Conservation (phyloP, 2,329 filamentous ascomycete species). For the Fusarium dlaminii region DNA sequence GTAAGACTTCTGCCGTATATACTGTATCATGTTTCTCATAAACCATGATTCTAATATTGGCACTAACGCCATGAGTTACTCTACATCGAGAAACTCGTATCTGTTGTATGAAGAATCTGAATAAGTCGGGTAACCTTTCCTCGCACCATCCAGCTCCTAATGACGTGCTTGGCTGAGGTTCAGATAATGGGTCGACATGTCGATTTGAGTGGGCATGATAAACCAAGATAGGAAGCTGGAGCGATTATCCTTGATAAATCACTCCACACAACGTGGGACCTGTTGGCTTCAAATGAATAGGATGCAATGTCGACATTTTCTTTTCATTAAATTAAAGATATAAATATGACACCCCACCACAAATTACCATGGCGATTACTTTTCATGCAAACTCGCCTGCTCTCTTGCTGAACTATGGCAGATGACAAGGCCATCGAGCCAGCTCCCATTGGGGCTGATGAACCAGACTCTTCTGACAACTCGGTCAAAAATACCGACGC, state of each 20-base stretch:
- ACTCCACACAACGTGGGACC: neutral
- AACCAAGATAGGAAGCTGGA: neutral
- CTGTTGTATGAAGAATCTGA: neutral
- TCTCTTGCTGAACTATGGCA: neutral
- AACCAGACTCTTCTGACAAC: neutral
- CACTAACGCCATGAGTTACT: accelerated
- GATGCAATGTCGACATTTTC: neutral
- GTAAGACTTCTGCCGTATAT: neutral
- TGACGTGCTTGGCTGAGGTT: neutral
- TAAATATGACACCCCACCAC: neutral
- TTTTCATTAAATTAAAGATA: neutral
- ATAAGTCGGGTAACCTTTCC: neutral
- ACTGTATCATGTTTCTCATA: neutral
- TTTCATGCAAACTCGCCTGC: neutral
- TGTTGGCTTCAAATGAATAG: too few relatives aligned
- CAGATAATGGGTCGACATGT: neutral
- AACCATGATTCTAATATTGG: neutral
- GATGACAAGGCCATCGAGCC: neutral
- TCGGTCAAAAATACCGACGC: neutral
- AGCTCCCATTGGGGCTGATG: neutral
- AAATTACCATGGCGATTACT: accelerated
- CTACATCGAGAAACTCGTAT: neutral
- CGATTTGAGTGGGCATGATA: neutral
- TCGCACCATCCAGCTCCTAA: neutral
- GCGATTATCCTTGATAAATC: neutral